These are phyloP conservation scores for Skeletonema costatum DNA, from an alignment of 108 stramenopile genomes.

Conservation along the genomic window DNA sequence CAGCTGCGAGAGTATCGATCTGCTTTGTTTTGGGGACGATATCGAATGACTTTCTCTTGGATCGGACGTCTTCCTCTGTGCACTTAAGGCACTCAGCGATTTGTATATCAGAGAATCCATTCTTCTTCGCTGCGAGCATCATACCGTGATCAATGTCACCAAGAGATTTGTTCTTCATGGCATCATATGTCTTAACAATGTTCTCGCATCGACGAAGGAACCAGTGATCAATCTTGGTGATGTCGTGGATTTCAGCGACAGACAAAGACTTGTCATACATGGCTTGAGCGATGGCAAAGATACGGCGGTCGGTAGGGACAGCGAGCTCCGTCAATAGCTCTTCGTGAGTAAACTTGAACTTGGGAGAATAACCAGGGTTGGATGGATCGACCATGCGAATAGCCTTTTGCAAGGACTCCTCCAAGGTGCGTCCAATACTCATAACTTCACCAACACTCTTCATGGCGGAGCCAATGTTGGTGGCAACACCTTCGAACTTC, in stretches of 20 bases:
- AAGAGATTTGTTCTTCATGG: conserved; percentile 52
- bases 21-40: conserved; percentile 94
- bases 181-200: conserved; percentile 75
- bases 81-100: conserved; percentile 66
- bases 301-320: conserved; percentile 89
- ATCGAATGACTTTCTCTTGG: conserved; percentile 62
- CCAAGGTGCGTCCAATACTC: conserved; percentile 97
- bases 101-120: conserved; percentile 94
- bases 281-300: conserved; percentile 93
- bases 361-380: conserved; percentile 79
- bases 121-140: conserved; percentile 87
- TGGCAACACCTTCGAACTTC: conserved; percentile 93
- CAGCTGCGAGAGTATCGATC: conserved; percentile 99
- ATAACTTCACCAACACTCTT: conserved; percentile 99
- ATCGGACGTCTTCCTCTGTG: conserved; percentile 79
- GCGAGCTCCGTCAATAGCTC: conserved; percentile 76
- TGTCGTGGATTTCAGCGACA: conserved; percentile 87
- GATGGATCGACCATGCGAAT: conserved; percentile 97
- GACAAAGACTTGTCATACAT: conserved; percentile 85
- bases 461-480: conserved; percentile 96
- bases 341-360: conserved; percentile 53
- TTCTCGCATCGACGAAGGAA: conserved; percentile 92
- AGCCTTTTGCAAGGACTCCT: conserved; percentile 98
- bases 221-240: conserved; percentile 98
- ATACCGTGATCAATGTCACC: conserved; percentile 52